phyloP scores from a whole-genome alignment of 1,284 basidiomycete species.

The Trametes hirsuta region DNA sequence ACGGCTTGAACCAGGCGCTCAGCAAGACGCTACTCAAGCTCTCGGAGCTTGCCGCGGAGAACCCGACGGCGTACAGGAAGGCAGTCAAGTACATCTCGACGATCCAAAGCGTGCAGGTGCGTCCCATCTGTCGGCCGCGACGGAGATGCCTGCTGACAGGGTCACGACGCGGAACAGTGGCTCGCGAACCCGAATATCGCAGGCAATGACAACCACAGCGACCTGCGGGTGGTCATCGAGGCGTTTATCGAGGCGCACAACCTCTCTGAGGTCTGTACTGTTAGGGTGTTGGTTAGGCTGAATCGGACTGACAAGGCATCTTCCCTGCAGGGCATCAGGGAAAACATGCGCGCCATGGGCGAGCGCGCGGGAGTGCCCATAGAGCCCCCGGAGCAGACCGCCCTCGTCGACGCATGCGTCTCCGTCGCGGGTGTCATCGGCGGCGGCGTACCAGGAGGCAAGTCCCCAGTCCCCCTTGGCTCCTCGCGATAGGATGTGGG shows the following conservation, averaged over 20 bases:
- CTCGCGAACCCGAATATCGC: conserved; percentile 55
- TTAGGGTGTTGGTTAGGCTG: neutral
- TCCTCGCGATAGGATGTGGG: neutral
- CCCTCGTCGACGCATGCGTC: conserved; percentile 83
- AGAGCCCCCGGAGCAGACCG: conserved; percentile 89
- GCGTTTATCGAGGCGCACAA: conserved; percentile 60
- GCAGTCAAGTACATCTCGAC: conserved; percentile 64
- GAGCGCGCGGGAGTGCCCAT: conserved; percentile 80
- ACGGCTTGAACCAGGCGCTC: conserved; percentile 62
- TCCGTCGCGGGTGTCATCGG: conserved; percentile 85
- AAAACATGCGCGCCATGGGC: conserved; percentile 90
- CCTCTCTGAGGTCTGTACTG: conserved; percentile 54
- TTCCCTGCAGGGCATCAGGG: conserved; percentile 65
- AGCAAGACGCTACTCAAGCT: conserved; percentile 55
- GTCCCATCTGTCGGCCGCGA: neutral
- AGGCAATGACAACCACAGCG: conserved; percentile 35
- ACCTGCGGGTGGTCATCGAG: conserved; percentile 44
- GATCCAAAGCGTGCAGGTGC: conserved; percentile 60
- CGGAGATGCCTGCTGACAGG: neutral
- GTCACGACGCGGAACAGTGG: conserved; percentile 47
- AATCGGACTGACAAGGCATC: neutral
- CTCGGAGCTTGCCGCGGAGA: conserved; percentile 47
- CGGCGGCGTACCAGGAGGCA: conserved; percentile 93
- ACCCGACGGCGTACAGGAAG: conserved; percentile 53
- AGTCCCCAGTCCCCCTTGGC: conserved; percentile 38